Base-by-base conservation (phyloP, 208 protist species). In the Crithidia expoeki region DNA sequence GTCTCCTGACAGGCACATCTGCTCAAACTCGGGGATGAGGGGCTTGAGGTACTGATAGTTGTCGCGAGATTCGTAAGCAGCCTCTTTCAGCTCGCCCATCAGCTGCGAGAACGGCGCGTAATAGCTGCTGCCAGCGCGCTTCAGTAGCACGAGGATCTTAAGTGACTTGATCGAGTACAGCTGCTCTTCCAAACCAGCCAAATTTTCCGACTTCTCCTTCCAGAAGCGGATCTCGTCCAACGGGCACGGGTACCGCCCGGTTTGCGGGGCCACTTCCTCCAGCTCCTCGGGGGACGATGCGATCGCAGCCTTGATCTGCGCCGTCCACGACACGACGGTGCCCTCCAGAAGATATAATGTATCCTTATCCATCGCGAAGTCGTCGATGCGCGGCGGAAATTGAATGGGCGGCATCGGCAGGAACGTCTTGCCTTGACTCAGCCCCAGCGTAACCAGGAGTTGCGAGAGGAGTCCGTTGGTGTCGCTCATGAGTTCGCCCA, bases 201-300 rank as follows among this genome's bases (percentile, higher is more conserved):
- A 78, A 80, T 99, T 98, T 17, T 93, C 82, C 4, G 92, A 79
- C 82, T 99, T 98, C 58, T 83, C 88, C 65, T 94, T 85, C 97
- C 98, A 99, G 78, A 98, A 99, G 21, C 83, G 88, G 30, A 99
- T 80, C 78, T 98, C 97, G 52, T 97, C 94, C 57, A 98, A 59
- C 36, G 98, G 98, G 14, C 94, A 84, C 9, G 96, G 96, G 79
- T 98, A 86, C 12, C 72, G 72, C 11, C 82, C 84, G 17, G 80
- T 92, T 46, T 63, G 79, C 28, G 81, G 70, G 52, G 68, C 85
- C 40, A 67, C 74, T 61, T 87, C 84, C 63, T 94, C 86, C 58
- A 96, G 80, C 69, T 94, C 88, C 74, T 96, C 92, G 12, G 94
- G 94, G 33, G 85, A 90, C 0, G 89, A 92, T 12, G 85, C 84